These are phyloP conservation scores for Calonectria honghensis DNA, from an alignment of 2,329 filamentous ascomycete genomes.

Conservation along the genomic window DNA sequence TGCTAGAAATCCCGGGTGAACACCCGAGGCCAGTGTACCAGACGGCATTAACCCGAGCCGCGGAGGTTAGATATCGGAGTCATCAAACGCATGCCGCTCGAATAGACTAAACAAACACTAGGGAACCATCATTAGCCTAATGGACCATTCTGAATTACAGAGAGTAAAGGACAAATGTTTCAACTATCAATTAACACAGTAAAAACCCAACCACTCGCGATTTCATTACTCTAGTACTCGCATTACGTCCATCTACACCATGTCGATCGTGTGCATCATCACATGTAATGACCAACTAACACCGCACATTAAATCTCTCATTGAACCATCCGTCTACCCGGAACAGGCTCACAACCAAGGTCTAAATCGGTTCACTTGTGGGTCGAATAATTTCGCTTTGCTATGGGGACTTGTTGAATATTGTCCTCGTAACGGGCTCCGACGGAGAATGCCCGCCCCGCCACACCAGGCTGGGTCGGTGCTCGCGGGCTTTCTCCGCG, in stretches of 20 bases:
- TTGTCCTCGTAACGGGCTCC: neutral
- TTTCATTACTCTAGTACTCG: neutral
- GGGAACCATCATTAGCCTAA: neutral
- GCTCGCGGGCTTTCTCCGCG: constrained; percentile 32
- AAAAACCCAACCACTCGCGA: neutral
- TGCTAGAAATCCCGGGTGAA: neutral
- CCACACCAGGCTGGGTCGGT: neutral
- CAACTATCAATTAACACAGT: neutral
- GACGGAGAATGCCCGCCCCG: constrained; percentile 27
- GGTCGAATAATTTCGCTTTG: constrained; percentile 18
- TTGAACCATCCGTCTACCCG: neutral
- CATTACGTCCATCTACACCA: neutral
- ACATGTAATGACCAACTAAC: neutral
- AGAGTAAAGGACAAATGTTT: neutral
- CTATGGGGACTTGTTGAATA: neutral
- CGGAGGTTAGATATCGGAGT: neutral
- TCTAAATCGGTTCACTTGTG: neutral
- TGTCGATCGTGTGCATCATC: neutral
- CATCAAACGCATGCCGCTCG: neutral
- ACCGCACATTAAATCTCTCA: neutral
- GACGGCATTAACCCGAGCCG: neutral
- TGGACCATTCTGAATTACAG: neutral
- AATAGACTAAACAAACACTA: neutral
- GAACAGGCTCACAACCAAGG: neutral
- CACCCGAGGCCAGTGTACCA: neutral